Base-by-base conservation (phyloP, 345 rosid genomes). In the Aurinia saxatilis region DNA sequence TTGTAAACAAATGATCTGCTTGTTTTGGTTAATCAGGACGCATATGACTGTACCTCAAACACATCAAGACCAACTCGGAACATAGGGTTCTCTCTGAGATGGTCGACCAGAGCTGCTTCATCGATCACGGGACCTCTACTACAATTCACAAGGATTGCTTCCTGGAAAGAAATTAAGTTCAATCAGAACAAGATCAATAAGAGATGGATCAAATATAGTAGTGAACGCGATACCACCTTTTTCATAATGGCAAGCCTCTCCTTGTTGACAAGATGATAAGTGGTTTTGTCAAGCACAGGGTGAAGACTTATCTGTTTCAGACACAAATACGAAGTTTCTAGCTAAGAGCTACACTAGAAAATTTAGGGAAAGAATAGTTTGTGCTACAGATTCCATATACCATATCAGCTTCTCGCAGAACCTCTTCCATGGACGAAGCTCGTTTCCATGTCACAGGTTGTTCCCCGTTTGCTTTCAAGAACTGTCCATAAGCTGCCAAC, bases 31-130 rank as follows among this genome's bases (percentile, higher is more conserved):
- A 25, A 34, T 21, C 37, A 44, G 4, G 18, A 7, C 1, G 23
- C 60, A 30, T 40, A 52, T 17, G 4, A n/a, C 33, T 5, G 47
- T 72, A 84, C 98, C 96, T 93, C 97, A 2, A 89, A 93, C 78
- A 93, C 99, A 80, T 90, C 99, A 17, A 93, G 99, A 68, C 99
- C 97, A 34, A 87, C 97, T 25, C 99, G 87, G 38, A 93, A 93
- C 97, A 85, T 90, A 7, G 96, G 99, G 72, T 90, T 93, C 54
- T 80, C 80, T 73, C 74, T 87, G 59, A 93, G 79, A 76, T 93
- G 97, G 35, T 85, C 82, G 21, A 93, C 97, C 0, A 93, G 84
- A 42, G 97, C 99, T 63, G 62, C 96, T 74, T 93, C 99, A 63
- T 93, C 99, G 38, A 93, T 50, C 39, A 93, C 97, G 0, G 97